Evolutionary conservation across 257 asterid genomes (phyloP), one percentile per base, ranked within the genome.

Genomic region (Plantago elongata): DNA sequence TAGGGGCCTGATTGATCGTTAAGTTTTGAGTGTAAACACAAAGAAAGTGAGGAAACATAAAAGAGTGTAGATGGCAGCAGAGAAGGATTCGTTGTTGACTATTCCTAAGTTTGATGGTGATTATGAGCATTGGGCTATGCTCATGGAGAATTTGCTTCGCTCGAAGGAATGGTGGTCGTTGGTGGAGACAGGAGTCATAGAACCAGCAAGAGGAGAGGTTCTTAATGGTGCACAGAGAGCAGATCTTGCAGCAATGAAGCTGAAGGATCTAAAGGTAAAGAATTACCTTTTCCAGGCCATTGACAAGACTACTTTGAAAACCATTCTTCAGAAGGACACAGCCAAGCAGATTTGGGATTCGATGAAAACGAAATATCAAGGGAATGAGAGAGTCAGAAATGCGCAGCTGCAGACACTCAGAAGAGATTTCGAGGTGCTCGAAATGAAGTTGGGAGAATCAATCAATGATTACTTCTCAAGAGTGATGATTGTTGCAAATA

Each of bases 361-460:
- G 11, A 45, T 61, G 56, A 61, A 61, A 15, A 10, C 18, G 66
- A 61, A 61, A 30, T 45, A 18, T 45, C n/a, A n/a, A 29, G 74
- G 74, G 3, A n/a, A 30, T 18, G 68, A 67, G 3, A 49, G 63
- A 16, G 63, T 52, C 2, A 51, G 61, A 30, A 17, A 42, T 13
- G 43, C 63, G 3, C 51, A 40, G 7, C 45, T 61, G 1, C 68
- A 69, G 44, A 38, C 62, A 3, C 51, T 69, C 8, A 13, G 63
- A 2, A 60, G 68, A 52, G 65, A 60, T 5, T 69, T 61, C 45
- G 62, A 69, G 13, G 14, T 29, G 1, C 73, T 69, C 0, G 68
- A 69, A 47, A 69, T 69, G 73, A 69, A 45, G 48, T 11, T 1
- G 3, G 48, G 57, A 8, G 73, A 52, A 45, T 9, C 45, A 2